phyloP scores from a whole-genome alignment of 805 yeast species.

The Ogataea pignaliae region DNA sequence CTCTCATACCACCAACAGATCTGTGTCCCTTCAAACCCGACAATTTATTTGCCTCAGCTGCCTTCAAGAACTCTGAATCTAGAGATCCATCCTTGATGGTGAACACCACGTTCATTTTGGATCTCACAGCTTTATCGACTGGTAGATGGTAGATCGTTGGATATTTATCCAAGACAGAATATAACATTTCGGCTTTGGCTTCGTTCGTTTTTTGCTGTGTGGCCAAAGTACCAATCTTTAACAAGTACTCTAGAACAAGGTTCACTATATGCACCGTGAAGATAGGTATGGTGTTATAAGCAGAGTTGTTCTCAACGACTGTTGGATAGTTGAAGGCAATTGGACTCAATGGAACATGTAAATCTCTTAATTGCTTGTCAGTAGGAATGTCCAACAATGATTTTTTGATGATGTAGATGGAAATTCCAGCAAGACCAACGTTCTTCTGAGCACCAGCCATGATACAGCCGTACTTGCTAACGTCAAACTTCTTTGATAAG shows the following conservation, averaged over 20 bases:
- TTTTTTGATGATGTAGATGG: constrained; percentile 87
- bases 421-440: constrained; percentile 94
- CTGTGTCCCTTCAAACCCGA: constrained; percentile 92
- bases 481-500: constrained; percentile 74
- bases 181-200: constrained; percentile 60
- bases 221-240: constrained; percentile 67
- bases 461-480: constrained; percentile 79
- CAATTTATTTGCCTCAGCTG: constrained; percentile 55
- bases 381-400: constrained; percentile 62
- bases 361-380: constrained; percentile 52
- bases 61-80: constrained; percentile 66
- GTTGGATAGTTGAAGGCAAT: constrained; percentile 85
- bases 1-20: constrained; percentile 96
- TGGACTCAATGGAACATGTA: constrained; percentile 77
- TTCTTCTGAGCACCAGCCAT: constrained; percentile 99
- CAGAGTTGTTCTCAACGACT: constrained; percentile 82
- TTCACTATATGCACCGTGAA: constrained; percentile 85
- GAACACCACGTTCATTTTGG: constrained; percentile 92
- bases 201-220: constrained; percentile 54
- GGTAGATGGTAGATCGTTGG: constrained; percentile 65
- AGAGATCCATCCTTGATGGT: constrained; percentile 54
- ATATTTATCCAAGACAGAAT: constrained; percentile 58
- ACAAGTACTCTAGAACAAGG: constrained; percentile 62
- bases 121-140: constrained; percentile 61
- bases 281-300: constrained; percentile 94